Evolutionary conservation across 345 rosid species (phyloP).

Genomic region (Eucalyptus fibrosa): DNA sequence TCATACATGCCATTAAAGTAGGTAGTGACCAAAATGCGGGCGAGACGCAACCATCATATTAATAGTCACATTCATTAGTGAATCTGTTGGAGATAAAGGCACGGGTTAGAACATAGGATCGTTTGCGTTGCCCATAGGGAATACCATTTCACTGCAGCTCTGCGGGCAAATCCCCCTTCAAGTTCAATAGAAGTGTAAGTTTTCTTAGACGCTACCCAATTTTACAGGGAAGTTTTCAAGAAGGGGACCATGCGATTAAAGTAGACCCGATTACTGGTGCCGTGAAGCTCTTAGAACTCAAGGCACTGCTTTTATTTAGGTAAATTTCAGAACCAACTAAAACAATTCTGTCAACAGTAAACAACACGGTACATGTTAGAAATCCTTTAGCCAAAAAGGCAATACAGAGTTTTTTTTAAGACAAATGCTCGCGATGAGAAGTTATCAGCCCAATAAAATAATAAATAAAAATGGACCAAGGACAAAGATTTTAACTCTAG

Average conservation of each 20-base stretch:
- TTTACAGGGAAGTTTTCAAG: background rate
- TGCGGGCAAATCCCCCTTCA: background rate
- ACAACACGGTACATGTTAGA: too few relatives aligned
- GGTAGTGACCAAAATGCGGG: constrained; percentile 20
- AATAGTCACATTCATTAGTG: background rate
- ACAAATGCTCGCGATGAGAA: too few relatives aligned
- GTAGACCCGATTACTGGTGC: too few relatives aligned
- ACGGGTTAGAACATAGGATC: constrained; percentile 17
- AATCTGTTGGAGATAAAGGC: constrained; percentile 1
- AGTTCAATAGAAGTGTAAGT: background rate
- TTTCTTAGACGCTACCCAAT: background rate
- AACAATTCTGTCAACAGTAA: too few relatives aligned
- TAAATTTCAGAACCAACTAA: too few relatives aligned
- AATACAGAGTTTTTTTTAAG: too few relatives aligned
- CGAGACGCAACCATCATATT: constrained; percentile 9
- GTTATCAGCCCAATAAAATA: background rate
- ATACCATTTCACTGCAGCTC: constrained; percentile 48
- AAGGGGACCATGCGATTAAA: background rate
- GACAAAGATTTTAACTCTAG: too few relatives aligned
- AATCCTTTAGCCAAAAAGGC: too few relatives aligned
- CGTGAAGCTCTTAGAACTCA: too few relatives aligned
- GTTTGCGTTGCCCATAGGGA: constrained; percentile 16
- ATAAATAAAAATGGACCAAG: too few relatives aligned
- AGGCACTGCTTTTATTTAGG: too few relatives aligned
- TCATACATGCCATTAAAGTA: constrained; percentile 34